Conservation (phyloP, 331 rosid genomes). For the Acacia concinna region DNA sequence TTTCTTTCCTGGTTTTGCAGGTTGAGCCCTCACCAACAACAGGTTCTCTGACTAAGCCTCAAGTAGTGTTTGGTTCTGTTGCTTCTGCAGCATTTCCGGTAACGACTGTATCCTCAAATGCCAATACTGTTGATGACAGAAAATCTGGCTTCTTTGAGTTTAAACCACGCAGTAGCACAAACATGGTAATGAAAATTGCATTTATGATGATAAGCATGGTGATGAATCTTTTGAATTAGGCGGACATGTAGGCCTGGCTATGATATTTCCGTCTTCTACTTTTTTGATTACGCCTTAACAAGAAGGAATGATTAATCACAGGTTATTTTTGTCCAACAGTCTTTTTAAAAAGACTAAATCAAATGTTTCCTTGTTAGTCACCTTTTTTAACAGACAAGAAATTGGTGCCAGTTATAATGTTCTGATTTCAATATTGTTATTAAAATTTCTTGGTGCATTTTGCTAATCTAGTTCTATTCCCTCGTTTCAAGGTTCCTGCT, state of each 20-base stretch:
- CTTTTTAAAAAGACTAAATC: conserved; percentile 15
- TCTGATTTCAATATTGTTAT: conserved; percentile 25
- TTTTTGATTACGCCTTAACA: neutral
- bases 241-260: neutral
- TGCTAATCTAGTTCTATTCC: conserved; percentile 45
- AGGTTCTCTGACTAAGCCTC: conserved; percentile 73
- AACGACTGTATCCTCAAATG: conserved; percentile 51
- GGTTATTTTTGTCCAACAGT: neutral
- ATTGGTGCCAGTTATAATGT: conserved; percentile 22
- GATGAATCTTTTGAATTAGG: conserved; percentile 13
- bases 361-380: conserved; percentile 22
- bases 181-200: conserved; percentile 54
- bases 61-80: conserved; percentile 50
- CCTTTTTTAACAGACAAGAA: conserved; percentile 3
- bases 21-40: conserved; percentile 98
- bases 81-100: conserved; percentile 52
- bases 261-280: conserved; percentile 19
- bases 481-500: conserved; percentile 73
- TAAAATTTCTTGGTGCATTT: conserved; percentile 21
- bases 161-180: conserved; percentile 52
- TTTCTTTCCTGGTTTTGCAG: conserved; percentile 52
- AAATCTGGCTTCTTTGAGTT: conserved; percentile 77
- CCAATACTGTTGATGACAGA: conserved; percentile 46
- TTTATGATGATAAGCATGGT: conserved; percentile 19
- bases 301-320: conserved; percentile 2